A percentile compares a stretch with the other conserved stretches of the same genome.
Conservation (phyloP, 1,139 yeast species). For the Diutina mesorugosa region DNA sequence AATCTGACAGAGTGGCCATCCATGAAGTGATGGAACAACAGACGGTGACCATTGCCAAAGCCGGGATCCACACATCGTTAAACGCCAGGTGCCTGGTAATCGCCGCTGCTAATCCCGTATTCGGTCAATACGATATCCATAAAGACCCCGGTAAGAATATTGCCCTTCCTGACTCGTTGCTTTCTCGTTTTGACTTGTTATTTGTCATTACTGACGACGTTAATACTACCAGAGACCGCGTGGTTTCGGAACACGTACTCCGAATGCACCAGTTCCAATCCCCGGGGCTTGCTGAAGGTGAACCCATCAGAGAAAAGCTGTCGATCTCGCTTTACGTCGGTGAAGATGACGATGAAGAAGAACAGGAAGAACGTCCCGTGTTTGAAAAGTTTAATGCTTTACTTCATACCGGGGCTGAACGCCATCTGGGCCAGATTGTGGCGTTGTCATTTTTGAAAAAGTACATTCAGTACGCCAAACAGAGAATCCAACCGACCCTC, state of each 20-base stretch:
- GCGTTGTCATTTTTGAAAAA: constrained; percentile 82
- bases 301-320: constrained; percentile 74
- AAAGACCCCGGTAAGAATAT: constrained; percentile 95
- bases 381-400: constrained; percentile 77
- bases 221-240: constrained; percentile 70
- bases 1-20: constrained; percentile 91
- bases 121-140: constrained; percentile 92
- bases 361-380: constrained; percentile 35
- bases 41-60: constrained; percentile 95
- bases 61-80: constrained; percentile 93
- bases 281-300: constrained; percentile 86
- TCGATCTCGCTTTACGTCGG: constrained; percentile 73
- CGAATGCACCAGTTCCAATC: constrained; percentile 88
- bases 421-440: constrained; percentile 31
- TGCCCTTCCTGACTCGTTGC: constrained; percentile 89
- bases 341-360: constrained; percentile 39
- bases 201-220: constrained; percentile 96
- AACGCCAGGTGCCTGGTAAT: constrained; percentile 96
- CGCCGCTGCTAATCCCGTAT: constrained; percentile 98
- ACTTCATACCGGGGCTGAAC: constrained; percentile 63
- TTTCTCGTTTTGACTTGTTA: constrained; percentile 91
- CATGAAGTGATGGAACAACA: constrained; percentile 99
- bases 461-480: constrained; percentile 89
- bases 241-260: constrained; percentile 87
- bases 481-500: constrained; percentile 71